phyloP scores from a whole-genome alignment of 495 filamentous ascomycete genomes.

The Pyrenopolyporus hunteri region DNA sequence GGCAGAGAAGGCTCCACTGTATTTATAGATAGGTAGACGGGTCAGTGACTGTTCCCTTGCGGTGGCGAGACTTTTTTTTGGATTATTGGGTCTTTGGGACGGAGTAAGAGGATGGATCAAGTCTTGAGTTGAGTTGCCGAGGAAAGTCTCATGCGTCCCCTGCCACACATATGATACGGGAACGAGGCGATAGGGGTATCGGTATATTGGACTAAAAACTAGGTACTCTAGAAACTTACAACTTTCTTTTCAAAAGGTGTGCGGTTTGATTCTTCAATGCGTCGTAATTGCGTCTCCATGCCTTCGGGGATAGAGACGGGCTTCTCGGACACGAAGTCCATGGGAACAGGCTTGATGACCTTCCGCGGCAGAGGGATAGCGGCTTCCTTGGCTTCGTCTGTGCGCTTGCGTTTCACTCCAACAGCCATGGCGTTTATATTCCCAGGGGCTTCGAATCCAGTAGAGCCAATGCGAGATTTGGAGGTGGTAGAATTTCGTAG shows the following conservation, averaged over 20 bases:
- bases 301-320: conserved; percentile 26
- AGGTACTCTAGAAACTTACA: conserved; percentile 12
- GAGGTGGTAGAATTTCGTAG: neutral
- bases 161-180: too few species aligned
- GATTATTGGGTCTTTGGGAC: too few species aligned
- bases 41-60: too few species aligned
- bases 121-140: too few species aligned
- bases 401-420: conserved; percentile 35
- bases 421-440: conserved; percentile 18
- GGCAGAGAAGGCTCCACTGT: conserved; percentile 66
- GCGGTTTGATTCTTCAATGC: conserved; percentile 49
- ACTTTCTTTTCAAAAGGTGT: conserved; percentile 65
- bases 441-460: neutral
- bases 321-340: conserved; percentile 1
- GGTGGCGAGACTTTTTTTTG: too few species aligned
- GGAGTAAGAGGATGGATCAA: too few species aligned
- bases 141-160: too few species aligned
- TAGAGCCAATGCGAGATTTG: neutral
- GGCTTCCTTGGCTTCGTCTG: conserved; percentile 4
- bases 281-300: conserved; percentile 40
- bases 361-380: neutral
- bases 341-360: neutral
- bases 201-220: neutral
- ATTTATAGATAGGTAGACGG: neutral
- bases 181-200: neutral